Evolutionary conservation across 2,329 filamentous ascomycete species (phyloP).

Genomic region (Chrysosporium queenslandicum): DNA sequence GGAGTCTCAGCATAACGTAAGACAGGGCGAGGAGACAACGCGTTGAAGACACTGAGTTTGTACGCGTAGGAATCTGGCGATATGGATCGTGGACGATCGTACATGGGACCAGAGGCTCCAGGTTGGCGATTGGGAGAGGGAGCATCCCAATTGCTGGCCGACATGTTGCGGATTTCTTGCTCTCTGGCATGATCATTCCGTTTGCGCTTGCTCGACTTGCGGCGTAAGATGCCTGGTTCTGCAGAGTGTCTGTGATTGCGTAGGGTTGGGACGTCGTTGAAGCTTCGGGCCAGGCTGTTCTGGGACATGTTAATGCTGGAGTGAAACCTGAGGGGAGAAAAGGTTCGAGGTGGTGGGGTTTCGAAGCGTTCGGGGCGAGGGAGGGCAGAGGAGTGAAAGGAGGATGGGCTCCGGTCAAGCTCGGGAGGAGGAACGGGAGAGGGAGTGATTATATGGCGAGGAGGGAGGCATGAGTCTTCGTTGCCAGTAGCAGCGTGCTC

Average conservation of each 20-base stretch:
- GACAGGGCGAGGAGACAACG: slow-evolving; percentile 76
- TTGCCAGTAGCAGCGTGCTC: slow-evolving; percentile 15
- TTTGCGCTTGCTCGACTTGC: slow-evolving; percentile 67
- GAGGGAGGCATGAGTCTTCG: slow-evolving; percentile 14
- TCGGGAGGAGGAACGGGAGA: not conserved
- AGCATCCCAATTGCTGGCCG: slow-evolving; percentile 45
- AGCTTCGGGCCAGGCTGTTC: slow-evolving; percentile 31
- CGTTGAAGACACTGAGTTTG: slow-evolving; percentile 67
- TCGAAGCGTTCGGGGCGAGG: not conserved
- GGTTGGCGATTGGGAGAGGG: slow-evolving; percentile 51
- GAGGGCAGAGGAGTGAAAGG: not conserved
- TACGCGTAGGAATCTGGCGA: slow-evolving; percentile 58
- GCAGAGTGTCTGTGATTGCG: slow-evolving; percentile 51
- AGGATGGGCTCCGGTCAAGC: not conserved
- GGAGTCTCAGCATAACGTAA: slow-evolving; percentile 63
- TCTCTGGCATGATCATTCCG: slow-evolving; percentile 68
- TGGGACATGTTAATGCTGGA: slow-evolving; percentile 27
- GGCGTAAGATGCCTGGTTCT: slow-evolving; percentile 49
- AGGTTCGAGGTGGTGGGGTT: not conserved
- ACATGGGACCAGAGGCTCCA: slow-evolving; percentile 53
- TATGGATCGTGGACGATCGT: slow-evolving; percentile 64
- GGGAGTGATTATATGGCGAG: slow-evolving; percentile 13
- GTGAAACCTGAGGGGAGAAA: slow-evolving; percentile 11
- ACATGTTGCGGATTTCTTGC: slow-evolving; percentile 81
- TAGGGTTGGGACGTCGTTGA: slow-evolving; percentile 41